These are phyloP conservation scores for Apocynum venetum DNA, from an alignment of 257 asterid genomes.

Conservation along the genomic window DNA sequence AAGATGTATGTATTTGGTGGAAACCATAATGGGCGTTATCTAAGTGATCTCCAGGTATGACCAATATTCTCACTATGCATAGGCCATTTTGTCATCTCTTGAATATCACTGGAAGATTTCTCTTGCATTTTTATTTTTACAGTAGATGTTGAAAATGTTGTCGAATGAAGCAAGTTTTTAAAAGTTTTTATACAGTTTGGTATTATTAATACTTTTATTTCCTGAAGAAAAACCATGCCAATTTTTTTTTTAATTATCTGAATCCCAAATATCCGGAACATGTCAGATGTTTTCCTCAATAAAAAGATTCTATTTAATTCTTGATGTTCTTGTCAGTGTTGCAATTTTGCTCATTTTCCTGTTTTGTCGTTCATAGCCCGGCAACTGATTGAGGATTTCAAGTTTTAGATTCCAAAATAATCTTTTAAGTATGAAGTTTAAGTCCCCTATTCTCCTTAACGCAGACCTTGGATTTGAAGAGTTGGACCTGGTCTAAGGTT, in stretches of 20 bases:
- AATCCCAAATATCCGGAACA: too few relatives aligned
- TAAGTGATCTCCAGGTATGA: constrained; percentile 93
- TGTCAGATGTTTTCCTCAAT: neutral
- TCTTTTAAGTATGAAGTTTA: constrained; percentile 4
- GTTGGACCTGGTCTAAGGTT: constrained; percentile 86
- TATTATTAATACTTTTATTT: neutral
- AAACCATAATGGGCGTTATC: constrained; percentile 91
- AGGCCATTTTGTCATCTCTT: constrained; percentile 16
- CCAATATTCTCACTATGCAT: constrained; percentile 15
- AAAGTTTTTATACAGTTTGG: neutral
- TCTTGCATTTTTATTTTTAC: neutral
- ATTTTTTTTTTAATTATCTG: too few relatives aligned
- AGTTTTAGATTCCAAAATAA: neutral
- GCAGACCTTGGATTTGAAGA: constrained; percentile 75
- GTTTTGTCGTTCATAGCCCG: neutral
- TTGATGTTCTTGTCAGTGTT: neutral
- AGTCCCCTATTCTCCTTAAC: constrained; percentile 18
- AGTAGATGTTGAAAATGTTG: neutral
- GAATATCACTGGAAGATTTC: constrained; percentile 8
- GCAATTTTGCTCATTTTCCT: neutral
- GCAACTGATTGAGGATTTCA: neutral
- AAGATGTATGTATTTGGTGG: constrained; percentile 95
- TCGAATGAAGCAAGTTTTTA: neutral
- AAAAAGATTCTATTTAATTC: neutral
- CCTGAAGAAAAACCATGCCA: neutral